Percentiles rank a stretch among this genome's conserved stretches.
These are phyloP conservation scores for Ilex aquifolium DNA, from an alignment of 257 asterid genomes.

Conservation along the genomic window DNA sequence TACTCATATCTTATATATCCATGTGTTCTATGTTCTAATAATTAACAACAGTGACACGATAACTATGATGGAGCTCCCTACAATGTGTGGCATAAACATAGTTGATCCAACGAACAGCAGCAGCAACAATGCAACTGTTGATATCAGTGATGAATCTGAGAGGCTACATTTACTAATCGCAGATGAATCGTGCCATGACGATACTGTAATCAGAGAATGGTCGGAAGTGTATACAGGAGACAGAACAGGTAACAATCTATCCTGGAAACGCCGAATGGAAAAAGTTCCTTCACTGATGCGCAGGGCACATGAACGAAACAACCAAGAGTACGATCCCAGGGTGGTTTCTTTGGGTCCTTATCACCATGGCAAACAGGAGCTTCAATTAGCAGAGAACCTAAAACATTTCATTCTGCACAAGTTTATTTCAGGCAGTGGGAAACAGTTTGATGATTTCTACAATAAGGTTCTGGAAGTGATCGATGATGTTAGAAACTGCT, in stretches of 20 bases:
- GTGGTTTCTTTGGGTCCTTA: conserved; percentile 29
- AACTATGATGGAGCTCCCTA: too few species aligned
- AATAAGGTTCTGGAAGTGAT: conserved; percentile 4
- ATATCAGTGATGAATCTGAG: too few species aligned
- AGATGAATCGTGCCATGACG: neutral
- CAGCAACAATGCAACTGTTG: too few species aligned
- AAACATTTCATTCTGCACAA: conserved; percentile 13
- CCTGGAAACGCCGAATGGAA: conserved; percentile 2
- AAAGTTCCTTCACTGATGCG: conserved; percentile 17
- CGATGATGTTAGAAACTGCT: conserved; percentile 12
- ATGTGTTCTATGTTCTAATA: too few species aligned
- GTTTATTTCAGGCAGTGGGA: conserved; percentile 10
- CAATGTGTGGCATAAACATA: too few species aligned
- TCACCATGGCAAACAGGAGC: conserved; percentile 20
- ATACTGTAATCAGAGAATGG: neutral
- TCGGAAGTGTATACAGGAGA: neutral
- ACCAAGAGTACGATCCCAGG: conserved; percentile 12
- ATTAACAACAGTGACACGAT: too few species aligned
- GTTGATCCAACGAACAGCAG: too few species aligned
- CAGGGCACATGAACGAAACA: neutral
- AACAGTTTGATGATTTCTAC: conserved; percentile 3
- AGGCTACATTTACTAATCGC: too few species aligned
- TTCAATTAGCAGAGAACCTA: conserved; percentile 19
- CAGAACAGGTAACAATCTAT: neutral
- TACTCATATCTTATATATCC: too few species aligned